These are phyloP conservation scores for Pseudonitzschia delicatissima DNA, from an alignment of 108 stramenopile genomes.

Conservation along the genomic window DNA sequence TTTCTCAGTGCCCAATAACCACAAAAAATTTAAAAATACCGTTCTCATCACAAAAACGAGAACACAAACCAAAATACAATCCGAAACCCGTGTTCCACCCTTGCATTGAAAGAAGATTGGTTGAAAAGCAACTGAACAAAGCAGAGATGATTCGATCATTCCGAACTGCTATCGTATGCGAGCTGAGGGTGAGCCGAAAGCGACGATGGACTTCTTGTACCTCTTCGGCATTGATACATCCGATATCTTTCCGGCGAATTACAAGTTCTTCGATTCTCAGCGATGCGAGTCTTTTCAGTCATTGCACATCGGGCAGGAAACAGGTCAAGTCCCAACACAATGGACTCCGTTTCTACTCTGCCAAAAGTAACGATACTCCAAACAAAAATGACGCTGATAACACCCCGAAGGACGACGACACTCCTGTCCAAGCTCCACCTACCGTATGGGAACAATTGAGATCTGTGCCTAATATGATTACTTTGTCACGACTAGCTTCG, in stretches of 20 bases:
- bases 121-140: neutral
- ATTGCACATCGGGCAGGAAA: neutral
- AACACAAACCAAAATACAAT: no score
- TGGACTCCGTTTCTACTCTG: neutral
- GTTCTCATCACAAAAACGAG: no score
- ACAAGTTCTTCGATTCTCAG: neutral
- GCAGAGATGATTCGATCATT: neutral
- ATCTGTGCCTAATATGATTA: conserved; percentile 75
- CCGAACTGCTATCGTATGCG: neutral
- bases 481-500: conserved; percentile 61
- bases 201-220: neutral
- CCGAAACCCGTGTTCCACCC: no score
- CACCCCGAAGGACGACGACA: neutral
- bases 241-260: neutral
- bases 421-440: neutral
- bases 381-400: neutral
- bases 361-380: neutral
- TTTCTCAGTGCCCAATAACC: no score
- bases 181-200: neutral
- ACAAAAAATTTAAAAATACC: no score
- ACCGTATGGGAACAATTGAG: conserved; percentile 43
- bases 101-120: neutral
- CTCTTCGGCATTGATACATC: neutral
- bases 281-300: neutral
- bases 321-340: neutral